Evolutionary conservation across 176 grass and related monocot species (phyloP), one percentile per base, ranked within the genome.

Genomic region (Phragmites australis): DNA sequence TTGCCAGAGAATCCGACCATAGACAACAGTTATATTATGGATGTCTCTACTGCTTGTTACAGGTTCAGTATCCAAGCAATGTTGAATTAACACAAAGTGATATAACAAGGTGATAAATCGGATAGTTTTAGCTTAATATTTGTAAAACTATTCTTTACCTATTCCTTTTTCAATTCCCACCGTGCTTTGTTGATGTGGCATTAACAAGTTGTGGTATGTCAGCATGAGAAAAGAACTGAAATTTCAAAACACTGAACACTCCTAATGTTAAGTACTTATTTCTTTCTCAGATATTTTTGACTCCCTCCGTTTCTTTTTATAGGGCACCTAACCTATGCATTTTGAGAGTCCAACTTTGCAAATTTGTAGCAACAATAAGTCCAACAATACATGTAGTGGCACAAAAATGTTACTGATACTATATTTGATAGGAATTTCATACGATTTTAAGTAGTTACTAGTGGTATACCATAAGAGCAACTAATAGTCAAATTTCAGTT

Each of bases 41-140:
- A 46, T 75, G 64, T 90, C 72, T 29, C 32, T 90, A 44, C 48
- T 76, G 57, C 55, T 58, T 82, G n/a, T 59, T 94, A 75, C 91
- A 99, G 96, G 92, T 99, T 79, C 90, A 95, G 49, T 99, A 99
- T 81, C 96, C 96, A 61, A 91, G 76, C 88, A 95, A 89, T 84
- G 72, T 88, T 81, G 92, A 91, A 77, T 88, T 93, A 77, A 91
- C 63, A 40, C 84, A 99, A 85, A 86, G 50, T 82, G 92, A 87
- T 79, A 85, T 74, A 63, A 74, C 90, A 76, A 83, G 86, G 96
- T 98, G 79, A 93, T 70, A 74, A 74, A 42, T 85, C 23, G 9
- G 4, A 51, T 69, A 77, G 15, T 78, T 85, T 78, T 26, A 77
- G 8, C 23, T 55, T 54, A 57, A 15, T 54, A 12, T 79, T 57